Evolutionary conservation across 116 monocot species (phyloP).

Genomic region (Trichopus zeylanicus): DNA sequence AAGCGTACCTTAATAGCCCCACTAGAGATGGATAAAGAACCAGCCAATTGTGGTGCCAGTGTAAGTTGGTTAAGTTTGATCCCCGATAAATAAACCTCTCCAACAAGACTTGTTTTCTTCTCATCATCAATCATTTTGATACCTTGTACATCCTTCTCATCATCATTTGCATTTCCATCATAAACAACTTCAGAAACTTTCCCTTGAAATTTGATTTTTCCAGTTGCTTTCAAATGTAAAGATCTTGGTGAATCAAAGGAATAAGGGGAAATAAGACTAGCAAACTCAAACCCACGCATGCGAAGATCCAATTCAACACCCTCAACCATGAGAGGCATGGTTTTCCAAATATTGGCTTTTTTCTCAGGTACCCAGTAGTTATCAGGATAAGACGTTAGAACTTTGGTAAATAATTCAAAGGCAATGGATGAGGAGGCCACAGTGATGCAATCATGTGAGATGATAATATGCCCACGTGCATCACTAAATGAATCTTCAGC

Average conservation of each 20-base stretch:
- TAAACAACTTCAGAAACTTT: slow-evolving; percentile 36
- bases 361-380: slow-evolving; percentile 24
- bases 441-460: slow-evolving; percentile 70
- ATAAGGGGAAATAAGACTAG: slow-evolving; percentile 57
- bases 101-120: slow-evolving; percentile 49
- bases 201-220: slow-evolving; percentile 84
- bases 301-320: slow-evolving; percentile 88
- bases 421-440: slow-evolving; percentile 77
- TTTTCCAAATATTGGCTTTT: slow-evolving; percentile 17
- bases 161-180: slow-evolving; percentile 17
- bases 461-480: slow-evolving; percentile 91
- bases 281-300: slow-evolving; percentile 90
- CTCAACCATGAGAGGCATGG: slow-evolving; percentile 58
- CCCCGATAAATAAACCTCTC: slow-evolving; percentile 85
- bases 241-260: slow-evolving; percentile 79
- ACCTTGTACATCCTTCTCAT: slow-evolving; percentile 10
- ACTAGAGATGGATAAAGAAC: slow-evolving; percentile 64
- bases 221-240: slow-evolving; percentile 87
- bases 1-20: slow-evolving; percentile 58
- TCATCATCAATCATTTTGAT: slow-evolving; percentile 16
- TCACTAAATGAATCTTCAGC: slow-evolving; percentile 95
- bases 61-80: slow-evolving; percentile 90
- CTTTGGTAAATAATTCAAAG: slow-evolving; percentile 73
- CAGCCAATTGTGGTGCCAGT: slow-evolving; percentile 84
- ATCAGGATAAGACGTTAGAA: slow-evolving; percentile 71